Evolutionary conservation across 2,329 filamentous ascomycete species (phyloP).

Genomic region (Ophiocordyceps sinensis): DNA sequence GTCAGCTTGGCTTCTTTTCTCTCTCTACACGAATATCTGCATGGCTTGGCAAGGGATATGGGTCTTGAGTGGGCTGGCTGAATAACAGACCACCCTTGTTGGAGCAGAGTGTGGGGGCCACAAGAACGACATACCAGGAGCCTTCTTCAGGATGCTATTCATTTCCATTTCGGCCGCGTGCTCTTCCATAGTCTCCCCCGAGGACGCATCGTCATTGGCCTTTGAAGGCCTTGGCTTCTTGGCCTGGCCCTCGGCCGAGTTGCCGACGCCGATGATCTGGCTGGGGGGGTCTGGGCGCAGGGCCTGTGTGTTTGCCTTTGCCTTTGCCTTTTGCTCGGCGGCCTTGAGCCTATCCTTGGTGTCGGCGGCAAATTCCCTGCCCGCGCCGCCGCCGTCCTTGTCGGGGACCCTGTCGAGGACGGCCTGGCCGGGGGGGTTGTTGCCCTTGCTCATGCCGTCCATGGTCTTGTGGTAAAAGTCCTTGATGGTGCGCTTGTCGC

Average conservation of each 20-base stretch:
- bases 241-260: slow-evolving; percentile 36
- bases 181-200: slow-evolving; percentile 39
- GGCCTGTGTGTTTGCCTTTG: slow-evolving; percentile 52
- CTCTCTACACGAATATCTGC: no score
- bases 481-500: slow-evolving; percentile 25
- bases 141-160: slow-evolving; percentile 66
- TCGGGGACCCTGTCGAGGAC: slow-evolving; percentile 26
- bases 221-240: slow-evolving; percentile 15
- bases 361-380: slow-evolving; percentile 30
- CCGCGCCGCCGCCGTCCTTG: slow-evolving; percentile 43
- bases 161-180: slow-evolving; percentile 56
- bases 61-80: no score
- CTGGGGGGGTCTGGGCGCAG: slow-evolving; percentile 44
- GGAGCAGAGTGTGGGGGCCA: no score
- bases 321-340: slow-evolving; percentile 55
- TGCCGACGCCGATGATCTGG: slow-evolving; percentile 43
- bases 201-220: slow-evolving; percentile 17
- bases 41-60: no score
- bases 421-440: slow-evolving; percentile 16
- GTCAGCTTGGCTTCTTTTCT: no score
- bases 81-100: no score
- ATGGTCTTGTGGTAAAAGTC: slow-evolving; percentile 49
- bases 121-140: slow-evolving; percentile 46
- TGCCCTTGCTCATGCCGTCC: slow-evolving; percentile 32
- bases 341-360: slow-evolving; percentile 50